phyloP scores from a whole-genome alignment of 805 yeast species.

The Candida alai region DNA sequence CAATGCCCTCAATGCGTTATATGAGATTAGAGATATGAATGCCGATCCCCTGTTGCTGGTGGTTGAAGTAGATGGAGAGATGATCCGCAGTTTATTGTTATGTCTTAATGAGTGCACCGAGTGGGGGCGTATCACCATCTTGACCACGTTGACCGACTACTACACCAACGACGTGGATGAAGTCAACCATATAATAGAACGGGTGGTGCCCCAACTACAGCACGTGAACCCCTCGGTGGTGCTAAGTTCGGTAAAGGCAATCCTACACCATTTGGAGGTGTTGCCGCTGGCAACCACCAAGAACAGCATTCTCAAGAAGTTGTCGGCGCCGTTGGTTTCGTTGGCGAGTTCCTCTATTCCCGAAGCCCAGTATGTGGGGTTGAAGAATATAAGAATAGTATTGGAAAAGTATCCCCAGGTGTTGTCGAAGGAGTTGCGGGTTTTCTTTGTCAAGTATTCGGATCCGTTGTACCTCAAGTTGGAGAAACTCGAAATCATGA shows the following conservation, averaged over 20 bases:
- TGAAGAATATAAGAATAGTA: slow-evolving; percentile 85
- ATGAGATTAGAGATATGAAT: slow-evolving; percentile 74
- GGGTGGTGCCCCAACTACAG: slow-evolving; percentile 91
- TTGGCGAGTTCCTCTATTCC: slow-evolving; percentile 78
- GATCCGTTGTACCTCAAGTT: slow-evolving; percentile 77
- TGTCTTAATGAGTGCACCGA: slow-evolving; percentile 97
- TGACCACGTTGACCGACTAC: slow-evolving; percentile 77
- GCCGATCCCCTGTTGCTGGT: slow-evolving; percentile 41
- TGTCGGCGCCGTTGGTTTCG: slow-evolving; percentile 84
- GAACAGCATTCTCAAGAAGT: slow-evolving; percentile 54
- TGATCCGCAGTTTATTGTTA: slow-evolving; percentile 60
- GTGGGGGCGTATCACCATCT: slow-evolving; percentile 94
- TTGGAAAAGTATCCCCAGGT: slow-evolving; percentile 84
- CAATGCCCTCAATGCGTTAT: slow-evolving; percentile 80
- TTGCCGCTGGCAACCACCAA: slow-evolving; percentile 40
- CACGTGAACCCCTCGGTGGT: slow-evolving; percentile 97
- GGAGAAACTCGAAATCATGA: slow-evolving; percentile 73
- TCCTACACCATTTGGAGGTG: slow-evolving; percentile 61
- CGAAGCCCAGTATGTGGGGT: slow-evolving; percentile 91
- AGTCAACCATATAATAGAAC: slow-evolving; percentile 80
- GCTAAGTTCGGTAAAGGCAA: slow-evolving; percentile 75
- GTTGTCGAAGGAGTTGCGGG: slow-evolving; percentile 74
- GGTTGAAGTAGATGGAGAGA: slow-evolving; percentile 35
- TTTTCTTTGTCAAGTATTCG: slow-evolving; percentile 84
- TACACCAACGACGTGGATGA: slow-evolving; percentile 52